phyloP scores from a whole-genome alignment of 2,329 filamentous ascomycete genomes.

The Teratosphaeria gauchensis region DNA sequence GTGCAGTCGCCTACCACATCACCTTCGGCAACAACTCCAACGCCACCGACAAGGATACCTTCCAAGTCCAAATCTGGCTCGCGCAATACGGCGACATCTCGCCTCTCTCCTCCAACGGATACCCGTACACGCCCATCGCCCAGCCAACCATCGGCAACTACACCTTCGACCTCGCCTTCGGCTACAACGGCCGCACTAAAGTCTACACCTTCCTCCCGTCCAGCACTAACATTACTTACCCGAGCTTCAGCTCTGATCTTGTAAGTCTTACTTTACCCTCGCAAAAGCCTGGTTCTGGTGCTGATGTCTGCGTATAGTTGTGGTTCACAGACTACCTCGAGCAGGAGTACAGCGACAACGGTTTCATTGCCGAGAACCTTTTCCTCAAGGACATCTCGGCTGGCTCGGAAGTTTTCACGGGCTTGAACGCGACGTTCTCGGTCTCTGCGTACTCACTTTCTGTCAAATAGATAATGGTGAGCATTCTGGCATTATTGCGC shows the following conservation, averaged over 20 bases:
- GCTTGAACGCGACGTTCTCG: constrained; percentile 6
- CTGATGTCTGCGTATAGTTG: not conserved
- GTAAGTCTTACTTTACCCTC: not conserved
- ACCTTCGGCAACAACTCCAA: constrained; percentile 45
- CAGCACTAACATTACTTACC: not conserved
- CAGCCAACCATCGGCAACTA: constrained; percentile 4
- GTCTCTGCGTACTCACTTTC: constrained; percentile 4
- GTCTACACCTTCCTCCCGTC: constrained; percentile 9
- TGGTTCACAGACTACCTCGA: constrained; percentile 2
- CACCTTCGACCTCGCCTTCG: constrained; percentile 9
- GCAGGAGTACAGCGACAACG: constrained; percentile 3
- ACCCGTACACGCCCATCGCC: constrained; percentile 11
- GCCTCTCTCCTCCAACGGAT: constrained; percentile 11
- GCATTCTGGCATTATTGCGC: too few relatives aligned
- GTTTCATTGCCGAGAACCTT: constrained; percentile 2
- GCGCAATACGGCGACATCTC: constrained; percentile 9
- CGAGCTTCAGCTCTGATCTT: constrained; percentile 6
- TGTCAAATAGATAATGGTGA: not conserved
- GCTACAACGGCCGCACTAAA: constrained; percentile 10
- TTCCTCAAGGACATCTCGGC: constrained; percentile 8
- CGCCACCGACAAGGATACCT: constrained; percentile 36
- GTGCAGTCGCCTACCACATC: constrained; percentile 49
- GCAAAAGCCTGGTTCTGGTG: not conserved
- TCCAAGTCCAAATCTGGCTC: constrained; percentile 38
- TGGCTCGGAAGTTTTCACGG: constrained; percentile 9